Percentiles rank a stretch among this genome's conserved stretches.
phyloP scores from a whole-genome alignment of 768 basidiomycete genomes.

The Lactarius evosmus region DNA sequence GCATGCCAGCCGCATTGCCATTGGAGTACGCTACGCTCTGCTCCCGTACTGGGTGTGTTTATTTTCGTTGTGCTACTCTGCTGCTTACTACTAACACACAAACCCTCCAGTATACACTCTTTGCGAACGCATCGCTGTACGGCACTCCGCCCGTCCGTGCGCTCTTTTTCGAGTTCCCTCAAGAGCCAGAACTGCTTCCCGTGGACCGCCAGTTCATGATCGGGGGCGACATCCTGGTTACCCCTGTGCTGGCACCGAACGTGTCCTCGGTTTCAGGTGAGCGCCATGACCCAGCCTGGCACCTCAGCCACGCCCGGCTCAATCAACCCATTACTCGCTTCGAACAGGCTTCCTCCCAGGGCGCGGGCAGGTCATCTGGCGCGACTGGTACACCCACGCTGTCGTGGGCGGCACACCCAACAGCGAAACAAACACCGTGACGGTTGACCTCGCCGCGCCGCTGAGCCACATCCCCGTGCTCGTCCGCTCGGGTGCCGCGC shows the following conservation, averaged over 20 bases:
- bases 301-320: background rate
- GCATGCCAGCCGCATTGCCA: constrained; percentile 66
- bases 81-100: background rate
- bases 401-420: constrained; percentile 40
- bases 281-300: constrained; percentile 21
- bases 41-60: constrained; percentile 73
- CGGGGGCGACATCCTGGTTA: constrained; percentile 67
- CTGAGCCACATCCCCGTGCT: constrained; percentile 76
- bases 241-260: constrained; percentile 70
- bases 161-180: constrained; percentile 75
- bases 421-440: constrained; percentile 32
- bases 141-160: constrained; percentile 74
- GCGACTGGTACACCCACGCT: constrained; percentile 71
- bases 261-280: constrained; percentile 63
- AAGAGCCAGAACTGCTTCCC: constrained; percentile 59
- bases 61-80: background rate
- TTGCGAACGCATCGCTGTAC: constrained; percentile 59
- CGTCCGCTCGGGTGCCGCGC: constrained; percentile 62
- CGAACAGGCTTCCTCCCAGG: constrained; percentile 62
- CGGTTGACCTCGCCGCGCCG: constrained; percentile 58
- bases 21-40: constrained; percentile 65
- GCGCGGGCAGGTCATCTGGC: constrained; percentile 54
- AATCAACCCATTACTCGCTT: background rate
- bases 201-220: constrained; percentile 71
- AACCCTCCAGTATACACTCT: constrained; percentile 59